Conservation (phyloP, 208 protist genomes). For the Novymonas esmeraldas region DNA sequence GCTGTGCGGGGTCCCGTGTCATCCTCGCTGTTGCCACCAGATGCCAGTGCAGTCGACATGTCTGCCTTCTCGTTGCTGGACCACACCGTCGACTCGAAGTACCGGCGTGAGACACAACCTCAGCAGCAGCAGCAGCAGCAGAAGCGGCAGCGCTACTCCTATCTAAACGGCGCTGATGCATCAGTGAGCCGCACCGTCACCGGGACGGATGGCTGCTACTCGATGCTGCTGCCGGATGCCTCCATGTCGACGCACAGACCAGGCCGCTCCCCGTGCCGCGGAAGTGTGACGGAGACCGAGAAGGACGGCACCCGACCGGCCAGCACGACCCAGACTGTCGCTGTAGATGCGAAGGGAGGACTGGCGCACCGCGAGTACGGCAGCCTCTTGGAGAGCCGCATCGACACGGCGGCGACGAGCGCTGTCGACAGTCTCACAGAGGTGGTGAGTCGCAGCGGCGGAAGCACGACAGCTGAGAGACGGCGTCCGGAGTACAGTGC, state of each 20-base stretch:
- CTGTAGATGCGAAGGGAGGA: not conserved
- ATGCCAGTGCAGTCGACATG: too few relatives aligned
- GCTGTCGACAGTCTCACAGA: not conserved
- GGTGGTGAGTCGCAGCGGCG: too few relatives aligned
- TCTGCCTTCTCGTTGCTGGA: too few relatives aligned
- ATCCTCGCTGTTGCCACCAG: not conserved
- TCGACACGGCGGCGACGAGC: not conserved
- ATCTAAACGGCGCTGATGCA: not conserved
- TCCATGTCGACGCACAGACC: conserved; percentile 20
- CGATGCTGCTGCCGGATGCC: conserved; percentile 13
- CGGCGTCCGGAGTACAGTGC: conserved; percentile 10
- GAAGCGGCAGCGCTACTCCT: not conserved
- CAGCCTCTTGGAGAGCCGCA: conserved; percentile 9
- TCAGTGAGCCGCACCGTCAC: conserved; percentile 1
- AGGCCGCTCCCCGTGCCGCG: not conserved
- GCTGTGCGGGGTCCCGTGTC: not conserved
- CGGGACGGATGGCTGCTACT: conserved; percentile 4
- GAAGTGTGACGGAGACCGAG: not conserved
- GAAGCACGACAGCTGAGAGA: too few relatives aligned
- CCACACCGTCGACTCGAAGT: too few relatives aligned
- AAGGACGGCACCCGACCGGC: not conserved
- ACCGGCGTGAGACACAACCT: too few relatives aligned
- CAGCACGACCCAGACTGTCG: not conserved
- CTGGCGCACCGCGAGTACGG: too few relatives aligned
- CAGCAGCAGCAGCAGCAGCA: too few relatives aligned